Conservation (phyloP, 1,139 yeast genomes). For the Wickerhamomyces sp. region DNA sequence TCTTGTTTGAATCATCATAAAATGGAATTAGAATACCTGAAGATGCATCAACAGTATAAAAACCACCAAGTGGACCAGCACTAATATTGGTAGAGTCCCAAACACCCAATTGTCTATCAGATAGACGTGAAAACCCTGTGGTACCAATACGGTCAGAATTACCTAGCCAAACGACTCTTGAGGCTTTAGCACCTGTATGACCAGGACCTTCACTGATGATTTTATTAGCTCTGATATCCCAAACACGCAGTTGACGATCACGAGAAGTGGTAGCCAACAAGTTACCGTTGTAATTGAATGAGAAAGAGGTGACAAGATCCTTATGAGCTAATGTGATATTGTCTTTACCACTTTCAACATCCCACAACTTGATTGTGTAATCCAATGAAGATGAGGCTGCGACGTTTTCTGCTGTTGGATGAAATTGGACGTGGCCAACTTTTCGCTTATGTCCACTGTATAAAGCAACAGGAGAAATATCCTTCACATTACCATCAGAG, state of each 20-base stretch:
- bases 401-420: constrained; percentile 82
- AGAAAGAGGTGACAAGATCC: constrained; percentile 85
- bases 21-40: constrained; percentile 93
- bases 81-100: constrained; percentile 80
- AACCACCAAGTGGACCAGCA: constrained; percentile 85
- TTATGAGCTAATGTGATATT: constrained; percentile 75
- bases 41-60: constrained; percentile 77
- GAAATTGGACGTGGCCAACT: constrained; percentile 89
- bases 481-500: constrained; percentile 60
- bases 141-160: constrained; percentile 79
- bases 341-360: constrained; percentile 69
- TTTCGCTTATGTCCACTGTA: constrained; percentile 86
- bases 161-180: constrained; percentile 88
- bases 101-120: constrained; percentile 91
- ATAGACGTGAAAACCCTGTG: constrained; percentile 90
- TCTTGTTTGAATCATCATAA: constrained; percentile 74
- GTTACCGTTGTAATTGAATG: constrained; percentile 86
- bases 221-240: constrained; percentile 81
- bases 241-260: constrained; percentile 82
- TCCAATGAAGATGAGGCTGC: constrained; percentile 89
- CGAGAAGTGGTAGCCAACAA: constrained; percentile 86
- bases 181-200: constrained; percentile 88
- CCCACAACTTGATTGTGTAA: constrained; percentile 88
- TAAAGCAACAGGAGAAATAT: constrained; percentile 63
- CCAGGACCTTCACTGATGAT: constrained; percentile 81